These are phyloP conservation scores for Kitagawia praeruptora DNA, from an alignment of 129 eudicot species.

Conservation along the genomic window DNA sequence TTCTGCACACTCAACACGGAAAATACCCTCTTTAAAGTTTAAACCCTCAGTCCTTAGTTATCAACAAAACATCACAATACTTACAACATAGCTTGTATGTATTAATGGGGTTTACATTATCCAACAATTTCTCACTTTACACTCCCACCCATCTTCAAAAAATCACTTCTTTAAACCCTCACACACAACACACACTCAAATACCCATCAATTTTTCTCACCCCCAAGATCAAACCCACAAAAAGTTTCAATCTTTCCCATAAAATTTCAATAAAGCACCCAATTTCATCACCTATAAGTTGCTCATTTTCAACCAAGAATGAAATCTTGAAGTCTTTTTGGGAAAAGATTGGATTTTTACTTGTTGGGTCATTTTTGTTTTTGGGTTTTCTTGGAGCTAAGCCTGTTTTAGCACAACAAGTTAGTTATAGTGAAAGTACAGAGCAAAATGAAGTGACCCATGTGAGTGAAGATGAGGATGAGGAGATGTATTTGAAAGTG, in stretches of 20 bases:
- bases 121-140: slow-evolving; percentile 27
- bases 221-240: not conserved
- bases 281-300: slow-evolving; percentile 14
- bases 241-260: not conserved
- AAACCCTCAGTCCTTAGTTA: not conserved
- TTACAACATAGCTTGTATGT: not conserved
- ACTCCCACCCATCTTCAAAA: slow-evolving; percentile 16
- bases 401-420: slow-evolving; percentile 44
- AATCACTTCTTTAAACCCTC: slow-evolving; percentile 15
- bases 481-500: slow-evolving; percentile 49
- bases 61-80: not conserved
- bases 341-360: slow-evolving; percentile 37
- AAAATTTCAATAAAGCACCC: slow-evolving; percentile 31
- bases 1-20: not conserved
- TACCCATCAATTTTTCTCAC: not conserved
- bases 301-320: slow-evolving; percentile 26
- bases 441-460: slow-evolving; percentile 28
- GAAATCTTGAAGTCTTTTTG: slow-evolving; percentile 24
- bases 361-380: slow-evolving; percentile 70
- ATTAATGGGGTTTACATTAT: slow-evolving; percentile 17
- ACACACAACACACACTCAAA: not conserved
- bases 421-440: slow-evolving; percentile 17
- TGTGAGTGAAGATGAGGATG: slow-evolving; percentile 35
- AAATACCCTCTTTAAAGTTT: not conserved
- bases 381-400: slow-evolving; percentile 34